Evolutionary conservation across 2,329 filamentous ascomycete genomes (phyloP).

Genomic region (Fusarium globosum): DNA sequence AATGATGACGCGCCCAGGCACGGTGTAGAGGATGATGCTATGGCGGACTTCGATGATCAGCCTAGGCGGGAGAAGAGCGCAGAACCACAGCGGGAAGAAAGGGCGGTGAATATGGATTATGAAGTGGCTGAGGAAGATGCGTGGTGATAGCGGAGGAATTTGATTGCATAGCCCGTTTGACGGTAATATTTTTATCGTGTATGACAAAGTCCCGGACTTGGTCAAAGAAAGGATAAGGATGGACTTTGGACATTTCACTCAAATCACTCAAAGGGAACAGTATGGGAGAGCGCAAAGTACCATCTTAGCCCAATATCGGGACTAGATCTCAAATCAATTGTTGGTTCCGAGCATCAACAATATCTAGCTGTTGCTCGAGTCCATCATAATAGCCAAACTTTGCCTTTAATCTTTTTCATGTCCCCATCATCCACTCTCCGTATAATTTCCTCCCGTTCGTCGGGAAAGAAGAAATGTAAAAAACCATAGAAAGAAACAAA

Average conservation of each 20-base stretch:
- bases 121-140: constrained; percentile 64
- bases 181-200: neutral
- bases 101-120: constrained; percentile 62
- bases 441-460: constrained; percentile 7
- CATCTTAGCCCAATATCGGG: constrained; percentile 29
- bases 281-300: neutral
- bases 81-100: constrained; percentile 43
- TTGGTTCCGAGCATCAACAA: constrained; percentile 7
- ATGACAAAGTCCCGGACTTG: neutral
- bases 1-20: constrained; percentile 10
- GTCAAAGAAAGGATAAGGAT: neutral
- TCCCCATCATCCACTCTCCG: constrained; percentile 5
- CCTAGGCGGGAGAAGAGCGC: constrained; percentile 18
- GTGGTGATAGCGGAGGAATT: constrained; percentile 49
- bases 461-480: neutral
- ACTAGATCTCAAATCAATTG: constrained; percentile 32
- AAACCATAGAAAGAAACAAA: constrained; percentile 3
- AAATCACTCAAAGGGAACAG: neutral
- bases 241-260: constrained; percentile 1
- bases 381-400: constrained; percentile 3
- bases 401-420: neutral
- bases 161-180: neutral
- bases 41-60: constrained; percentile 42
- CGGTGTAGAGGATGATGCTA: constrained; percentile 39
- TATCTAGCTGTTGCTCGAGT: neutral